A percentile compares a stretch with the other conserved stretches of the same genome.
Evolutionary conservation across 1,139 yeast species (phyloP).

Genomic region (Suhomyces terraborum): DNA sequence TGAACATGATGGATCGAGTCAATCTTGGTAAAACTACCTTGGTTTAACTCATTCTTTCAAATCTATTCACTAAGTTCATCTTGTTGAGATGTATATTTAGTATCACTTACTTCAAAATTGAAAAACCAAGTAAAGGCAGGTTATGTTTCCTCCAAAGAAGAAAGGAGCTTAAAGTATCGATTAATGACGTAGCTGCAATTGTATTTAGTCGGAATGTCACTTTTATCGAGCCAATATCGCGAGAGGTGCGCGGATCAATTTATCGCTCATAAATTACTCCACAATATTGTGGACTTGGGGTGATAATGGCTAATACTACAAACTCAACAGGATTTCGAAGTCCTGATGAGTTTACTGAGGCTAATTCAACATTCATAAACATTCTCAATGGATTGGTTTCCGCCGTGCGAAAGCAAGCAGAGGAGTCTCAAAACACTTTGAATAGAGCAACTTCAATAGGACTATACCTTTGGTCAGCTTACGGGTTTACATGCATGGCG

Average conservation of each 20-base stretch:
- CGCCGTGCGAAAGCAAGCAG: conserved; percentile 29
- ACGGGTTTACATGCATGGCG: conserved; percentile 51
- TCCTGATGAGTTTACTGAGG: neutral
- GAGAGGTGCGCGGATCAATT: neutral
- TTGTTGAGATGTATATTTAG: too few species aligned
- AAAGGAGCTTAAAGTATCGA: too few species aligned
- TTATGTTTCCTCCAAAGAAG: too few species aligned
- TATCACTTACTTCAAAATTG: too few species aligned
- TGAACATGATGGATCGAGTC: too few species aligned
- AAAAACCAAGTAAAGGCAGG: too few species aligned
- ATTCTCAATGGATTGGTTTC: conserved; percentile 5
- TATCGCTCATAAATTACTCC: neutral
- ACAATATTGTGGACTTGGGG: neutral
- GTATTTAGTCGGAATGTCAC: neutral
- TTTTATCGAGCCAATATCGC: neutral
- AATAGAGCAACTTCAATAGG: conserved; percentile 24
- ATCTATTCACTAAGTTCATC: too few species aligned
- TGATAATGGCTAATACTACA: neutral
- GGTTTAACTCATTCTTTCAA: too few species aligned
- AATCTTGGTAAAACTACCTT: too few species aligned
- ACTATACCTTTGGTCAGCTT: conserved; percentile 38
- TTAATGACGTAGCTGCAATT: too few species aligned
- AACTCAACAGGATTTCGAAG: neutral
- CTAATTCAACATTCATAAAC: neutral
- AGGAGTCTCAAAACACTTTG: conserved; percentile 16